Evolutionary conservation across 495 filamentous ascomycete species (phyloP), one percentile per base, ranked within the genome.

Genomic region (Aspergillus bertholletiae): DNA sequence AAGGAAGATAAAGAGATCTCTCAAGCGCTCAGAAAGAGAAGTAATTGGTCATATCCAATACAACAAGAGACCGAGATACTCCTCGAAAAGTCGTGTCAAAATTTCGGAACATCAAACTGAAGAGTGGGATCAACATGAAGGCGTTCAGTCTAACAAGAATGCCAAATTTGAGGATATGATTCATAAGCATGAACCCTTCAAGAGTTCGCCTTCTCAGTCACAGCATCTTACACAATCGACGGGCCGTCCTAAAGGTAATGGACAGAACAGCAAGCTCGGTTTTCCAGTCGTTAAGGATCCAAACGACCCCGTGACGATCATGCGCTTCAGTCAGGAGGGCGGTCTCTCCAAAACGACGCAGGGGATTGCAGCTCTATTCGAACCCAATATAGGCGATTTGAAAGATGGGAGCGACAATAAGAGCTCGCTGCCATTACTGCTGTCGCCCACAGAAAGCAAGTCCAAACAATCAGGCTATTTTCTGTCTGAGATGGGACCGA

Each of bases 221-320:
- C 58, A 49, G 23, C 54, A 54, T 24, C 59, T 53, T n/a, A 69
- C 67, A 4, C 69, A 71, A 49, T 58, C 55, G 40, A 66, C 66
- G n/a, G 46, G 62, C 24, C 64, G 61, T 15, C 55, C 64, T 9
- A 70, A 59, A 40, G 50, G 37, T 12, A 58, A 62, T 21, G 53
- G 50, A 6, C 60, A 66, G 32, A 72, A 67, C 27, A 67, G 63
- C 39, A 67, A 57, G 26, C 75, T 90, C 21, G 75, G 74, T 15
- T 96, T 90, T 59, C 81, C 88, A 1, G 82, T 93, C 9, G 89
- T 95, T 15, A 96, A 96, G 68, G 81, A 94, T 55, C 80, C 87
- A 0, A 81, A 86, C 55, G 81, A 89, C 55, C 78, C 81, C 23
- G 78, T 76, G 54, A 90, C 88, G 2, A 70, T 78, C 7, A 53